Percentiles rank a stretch among this genome's conserved stretches.
Conservation (phyloP, 2,329 filamentous ascomycete species). For the Aspergillus udagawae region DNA sequence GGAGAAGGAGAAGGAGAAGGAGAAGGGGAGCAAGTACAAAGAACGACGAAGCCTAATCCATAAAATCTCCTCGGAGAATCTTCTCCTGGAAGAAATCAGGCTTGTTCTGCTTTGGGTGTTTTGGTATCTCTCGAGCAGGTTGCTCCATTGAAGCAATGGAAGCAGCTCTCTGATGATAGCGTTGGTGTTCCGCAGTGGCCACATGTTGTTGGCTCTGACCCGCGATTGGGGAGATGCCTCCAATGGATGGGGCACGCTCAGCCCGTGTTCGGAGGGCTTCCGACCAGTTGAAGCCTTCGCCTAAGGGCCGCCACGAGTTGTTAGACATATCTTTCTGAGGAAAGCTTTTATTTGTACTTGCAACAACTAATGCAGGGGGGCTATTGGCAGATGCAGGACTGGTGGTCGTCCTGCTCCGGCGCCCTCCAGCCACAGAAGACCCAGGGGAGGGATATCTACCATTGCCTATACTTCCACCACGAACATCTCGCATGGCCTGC, state of each 20-base stretch:
- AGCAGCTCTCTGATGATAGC: conserved; percentile 37
- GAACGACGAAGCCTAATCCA: conserved; percentile 62
- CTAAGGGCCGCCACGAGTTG: conserved; percentile 51
- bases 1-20: neutral
- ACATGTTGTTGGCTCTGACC: conserved; percentile 33
- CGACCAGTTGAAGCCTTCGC: conserved; percentile 95
- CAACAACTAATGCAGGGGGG: conserved; percentile 23
- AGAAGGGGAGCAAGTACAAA: neutral
- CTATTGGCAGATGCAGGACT: conserved; percentile 17
- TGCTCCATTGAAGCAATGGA: conserved; percentile 54
- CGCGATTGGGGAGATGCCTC: conserved; percentile 26
- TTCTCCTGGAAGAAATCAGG: conserved; percentile 95
- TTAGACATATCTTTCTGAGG: conserved; percentile 40
- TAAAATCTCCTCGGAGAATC: conserved; percentile 96
- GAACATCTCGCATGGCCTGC: conserved; percentile 69
- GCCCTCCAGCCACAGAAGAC: conserved; percentile 21
- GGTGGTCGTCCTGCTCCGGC: conserved; percentile 23
- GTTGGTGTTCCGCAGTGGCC: conserved; percentile 46
- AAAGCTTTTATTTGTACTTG: conserved; percentile 35
- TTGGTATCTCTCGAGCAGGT: conserved; percentile 44
- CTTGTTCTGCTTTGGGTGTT: conserved; percentile 56
- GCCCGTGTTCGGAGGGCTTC: conserved; percentile 91
- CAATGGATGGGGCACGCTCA: conserved; percentile 63
- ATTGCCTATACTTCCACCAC: conserved; percentile 59
- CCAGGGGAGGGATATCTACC: conserved; percentile 53